A percentile compares a stretch with the other conserved stretches of the same genome.
phyloP scores from a whole-genome alignment of 1,139 yeast genomes.

The Scheffersomyces lignicola region DNA sequence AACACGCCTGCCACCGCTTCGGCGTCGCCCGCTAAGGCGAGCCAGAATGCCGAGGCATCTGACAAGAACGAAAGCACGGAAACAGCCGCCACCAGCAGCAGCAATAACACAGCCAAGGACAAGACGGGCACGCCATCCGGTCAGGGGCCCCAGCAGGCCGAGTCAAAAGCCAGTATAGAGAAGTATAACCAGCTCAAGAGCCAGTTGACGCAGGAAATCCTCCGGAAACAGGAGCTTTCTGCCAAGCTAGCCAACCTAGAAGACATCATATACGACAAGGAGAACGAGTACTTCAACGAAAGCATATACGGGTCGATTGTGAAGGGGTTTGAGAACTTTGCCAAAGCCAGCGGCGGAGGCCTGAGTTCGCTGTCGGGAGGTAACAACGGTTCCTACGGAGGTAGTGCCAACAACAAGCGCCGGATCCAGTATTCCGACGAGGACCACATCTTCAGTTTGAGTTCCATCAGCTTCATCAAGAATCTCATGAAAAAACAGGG shows the following conservation, averaged over 20 bases:
- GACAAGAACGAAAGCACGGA: not conserved
- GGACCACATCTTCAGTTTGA: slow-evolving; percentile 82
- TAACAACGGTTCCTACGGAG: slow-evolving; percentile 14
- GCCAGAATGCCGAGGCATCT: not conserved
- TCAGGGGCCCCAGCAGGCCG: not conserved
- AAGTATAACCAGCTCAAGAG: slow-evolving; percentile 71
- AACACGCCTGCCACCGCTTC: not conserved
- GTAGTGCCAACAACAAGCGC: slow-evolving; percentile 46
- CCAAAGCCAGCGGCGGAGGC: slow-evolving; percentile 43
- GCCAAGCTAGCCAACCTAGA: slow-evolving; percentile 63
- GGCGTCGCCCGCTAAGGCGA: not conserved
- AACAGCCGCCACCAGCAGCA: not conserved
- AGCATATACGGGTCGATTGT: slow-evolving; percentile 75
- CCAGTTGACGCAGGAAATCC: slow-evolving; percentile 64
- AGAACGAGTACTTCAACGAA: slow-evolving; percentile 75
- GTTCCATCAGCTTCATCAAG: slow-evolving; percentile 72
- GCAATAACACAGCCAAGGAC: not conserved
- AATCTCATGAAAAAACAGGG: slow-evolving; percentile 49
- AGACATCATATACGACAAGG: slow-evolving; percentile 79
- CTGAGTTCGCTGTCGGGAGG: slow-evolving; percentile 10
- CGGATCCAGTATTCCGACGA: slow-evolving; percentile 67
- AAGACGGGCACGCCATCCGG: not conserved
- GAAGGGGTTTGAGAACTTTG: slow-evolving; percentile 84
- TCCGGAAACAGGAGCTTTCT: slow-evolving; percentile 65
- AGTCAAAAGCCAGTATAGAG: slow-evolving; percentile 20